Evolutionary conservation across 345 rosid genomes (phyloP).

Genomic region (Eutrema yunnanense): DNA sequence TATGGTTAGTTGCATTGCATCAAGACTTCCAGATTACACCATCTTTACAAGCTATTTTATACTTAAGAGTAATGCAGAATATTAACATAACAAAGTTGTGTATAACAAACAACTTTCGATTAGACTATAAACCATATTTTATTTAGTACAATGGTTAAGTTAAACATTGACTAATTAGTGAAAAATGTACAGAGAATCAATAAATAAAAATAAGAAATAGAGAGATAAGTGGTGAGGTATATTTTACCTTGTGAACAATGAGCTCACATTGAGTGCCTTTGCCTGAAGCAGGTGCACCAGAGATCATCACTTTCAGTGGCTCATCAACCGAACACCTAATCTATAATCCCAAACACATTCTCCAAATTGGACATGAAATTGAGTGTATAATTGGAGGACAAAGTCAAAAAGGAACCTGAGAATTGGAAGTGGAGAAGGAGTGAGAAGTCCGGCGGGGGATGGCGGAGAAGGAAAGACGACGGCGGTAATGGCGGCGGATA

Average conservation of each 20-base stretch:
- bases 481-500: constrained; percentile 5
- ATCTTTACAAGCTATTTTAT: too few species aligned
- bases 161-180: not conserved
- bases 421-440: not conserved
- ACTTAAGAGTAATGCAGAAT: too few species aligned
- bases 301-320: constrained; percentile 86
- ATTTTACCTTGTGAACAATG: constrained; percentile 62
- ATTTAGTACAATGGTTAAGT: not conserved
- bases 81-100: too few species aligned
- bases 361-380: not conserved
- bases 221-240: not conserved
- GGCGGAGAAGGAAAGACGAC: constrained; percentile 28
- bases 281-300: constrained; percentile 91
- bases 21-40: not conserved
- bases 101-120: too few species aligned
- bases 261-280: constrained; percentile 92
- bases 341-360: not conserved
- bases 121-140: not conserved
- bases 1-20: not conserved
- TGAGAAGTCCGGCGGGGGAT: constrained; percentile 6
- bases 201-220: not conserved
- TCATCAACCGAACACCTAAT: constrained; percentile 46
- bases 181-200: not conserved
- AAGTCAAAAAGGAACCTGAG: not conserved
- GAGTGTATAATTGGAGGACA: not conserved